Base-by-base conservation (phyloP, 75 land plant genomes). In the Chamaecyparis obtusa region DNA sequence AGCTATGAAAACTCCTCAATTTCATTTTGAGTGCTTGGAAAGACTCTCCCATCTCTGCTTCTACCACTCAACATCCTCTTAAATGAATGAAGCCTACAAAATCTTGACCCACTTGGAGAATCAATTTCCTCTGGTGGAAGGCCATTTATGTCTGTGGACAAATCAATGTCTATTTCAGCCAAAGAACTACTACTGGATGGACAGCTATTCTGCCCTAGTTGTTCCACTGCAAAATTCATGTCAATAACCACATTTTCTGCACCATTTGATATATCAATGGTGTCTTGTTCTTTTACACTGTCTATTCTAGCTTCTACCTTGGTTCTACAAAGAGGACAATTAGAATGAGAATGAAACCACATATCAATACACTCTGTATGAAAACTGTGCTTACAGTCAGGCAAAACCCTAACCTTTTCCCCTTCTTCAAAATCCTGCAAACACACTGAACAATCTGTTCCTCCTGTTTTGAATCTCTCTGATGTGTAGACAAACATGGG, bases 331-430 rank as follows among this genome's bases (percentile, higher is more conserved):
- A 94, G 86, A 3, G 95, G 95, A 72, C 95, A 94, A 44, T 86
- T 87, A 5, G 87, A 84, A 88, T 94, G 95, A 5, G 92, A 90
- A 36, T n/a, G 87, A 5, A 94, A 89, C 95, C 93, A 94, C 88
- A 85, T 91, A 67, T 91, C 95, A 51, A 94, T 91, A 80, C 95
- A 94, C 0, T 19, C 87, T 17, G 87, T 85, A 85, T 94, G 95
- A 77, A 94, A 94, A 17, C 88, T 87, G 51, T 94, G 95, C 9
- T 55, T 51, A 55, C 95, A 94, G 5, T 81, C 30, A 0, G 95
- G 90, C 84, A 94, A 89, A 60, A 86, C 16, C 78, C 91, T 79
- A 16, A 90, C 43, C n/a, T 91, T 87, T 41, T 94, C 94, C 2
- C 89, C 92, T 2, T 89, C 87, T 80, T 86, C 88, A 79, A 92